These are phyloP conservation scores for Alternaria longipes DNA, from an alignment of 2,329 filamentous ascomycete species.

Conservation along the genomic window DNA sequence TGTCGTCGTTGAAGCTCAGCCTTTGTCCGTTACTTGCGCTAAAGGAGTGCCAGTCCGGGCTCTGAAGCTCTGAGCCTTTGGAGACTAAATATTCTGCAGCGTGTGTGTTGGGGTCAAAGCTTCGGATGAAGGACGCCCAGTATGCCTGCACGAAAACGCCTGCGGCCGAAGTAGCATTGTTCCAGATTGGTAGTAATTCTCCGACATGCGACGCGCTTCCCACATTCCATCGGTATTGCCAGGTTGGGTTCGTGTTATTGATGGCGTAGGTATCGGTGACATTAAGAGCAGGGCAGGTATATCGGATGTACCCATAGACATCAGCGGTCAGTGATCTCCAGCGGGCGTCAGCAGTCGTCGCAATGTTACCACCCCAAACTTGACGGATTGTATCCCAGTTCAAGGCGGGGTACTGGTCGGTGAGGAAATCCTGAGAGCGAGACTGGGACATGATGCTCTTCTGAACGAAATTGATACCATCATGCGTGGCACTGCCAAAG, in stretches of 20 bases:
- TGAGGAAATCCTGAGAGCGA: slow-evolving; percentile 49
- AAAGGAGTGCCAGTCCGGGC: slow-evolving; percentile 42
- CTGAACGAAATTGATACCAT: slow-evolving; percentile 53
- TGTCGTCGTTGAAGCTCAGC: slow-evolving; percentile 39
- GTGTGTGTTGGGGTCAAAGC: slow-evolving; percentile 52
- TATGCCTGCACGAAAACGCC: slow-evolving; percentile 51
- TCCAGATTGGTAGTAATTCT: slow-evolving; percentile 52
- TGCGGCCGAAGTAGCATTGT: slow-evolving; percentile 43
- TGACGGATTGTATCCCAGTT: slow-evolving; percentile 40
- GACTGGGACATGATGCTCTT: slow-evolving; percentile 46
- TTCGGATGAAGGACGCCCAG: slow-evolving; percentile 56
- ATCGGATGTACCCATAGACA: slow-evolving; percentile 60
- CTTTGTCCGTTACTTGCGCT: slow-evolving; percentile 29
- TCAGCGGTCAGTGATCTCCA: slow-evolving; percentile 52
- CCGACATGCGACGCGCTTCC: slow-evolving; percentile 51
- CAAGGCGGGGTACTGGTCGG: slow-evolving; percentile 52
- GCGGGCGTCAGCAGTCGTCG: slow-evolving; percentile 31
- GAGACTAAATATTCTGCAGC: slow-evolving; percentile 32
- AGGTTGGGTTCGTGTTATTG: slow-evolving; percentile 44
- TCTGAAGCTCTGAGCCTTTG: slow-evolving; percentile 27
- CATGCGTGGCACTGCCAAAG: slow-evolving; percentile 57
- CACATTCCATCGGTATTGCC: slow-evolving; percentile 62
- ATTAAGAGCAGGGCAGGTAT: slow-evolving; percentile 57
- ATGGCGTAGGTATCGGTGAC: slow-evolving; percentile 50
- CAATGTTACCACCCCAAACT: slow-evolving; percentile 41